Evolutionary conservation across 2,329 filamentous ascomycete genomes (phyloP).

Genomic region (Cercospora zeina): DNA sequence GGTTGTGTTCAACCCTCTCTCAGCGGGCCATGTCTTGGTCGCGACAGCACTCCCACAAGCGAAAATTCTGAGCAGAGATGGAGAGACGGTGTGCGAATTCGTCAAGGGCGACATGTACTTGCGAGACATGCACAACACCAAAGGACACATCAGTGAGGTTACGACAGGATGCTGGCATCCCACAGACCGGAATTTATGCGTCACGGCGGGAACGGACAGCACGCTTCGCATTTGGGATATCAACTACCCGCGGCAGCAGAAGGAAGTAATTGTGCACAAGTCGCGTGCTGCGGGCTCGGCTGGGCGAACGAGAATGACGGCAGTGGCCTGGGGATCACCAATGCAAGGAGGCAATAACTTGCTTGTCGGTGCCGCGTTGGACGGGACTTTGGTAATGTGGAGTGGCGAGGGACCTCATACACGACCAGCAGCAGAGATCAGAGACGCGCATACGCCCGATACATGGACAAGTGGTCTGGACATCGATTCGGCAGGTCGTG

Average conservation of each 20-base stretch:
- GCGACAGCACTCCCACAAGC: slow-evolving; percentile 87
- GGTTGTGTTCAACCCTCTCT: slow-evolving; percentile 79
- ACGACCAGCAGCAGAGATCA: slow-evolving; percentile 78
- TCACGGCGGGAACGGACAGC: slow-evolving; percentile 91
- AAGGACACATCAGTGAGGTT: slow-evolving; percentile 91
- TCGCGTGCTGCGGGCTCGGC: slow-evolving; percentile 84
- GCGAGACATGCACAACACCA: slow-evolving; percentile 95
- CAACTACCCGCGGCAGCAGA: slow-evolving; percentile 85
- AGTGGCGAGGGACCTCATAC: slow-evolving; percentile 82
- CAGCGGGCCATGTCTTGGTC: slow-evolving; percentile 78
- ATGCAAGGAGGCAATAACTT: slow-evolving; percentile 75
- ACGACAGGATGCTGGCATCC: slow-evolving; percentile 91
- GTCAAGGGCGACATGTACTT: slow-evolving; percentile 99
- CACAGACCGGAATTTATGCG: slow-evolving; percentile 76
- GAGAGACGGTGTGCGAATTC: slow-evolving; percentile 81
- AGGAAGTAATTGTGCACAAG: slow-evolving; percentile 93
- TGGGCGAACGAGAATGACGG: slow-evolving; percentile 89
- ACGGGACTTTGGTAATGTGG: slow-evolving; percentile 91
- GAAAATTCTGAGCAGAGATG: slow-evolving; percentile 85
- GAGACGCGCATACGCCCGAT: slow-evolving; percentile 75
- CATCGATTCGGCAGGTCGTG: slow-evolving; percentile 84
- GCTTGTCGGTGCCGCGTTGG: slow-evolving; percentile 78
- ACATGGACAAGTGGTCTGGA: slow-evolving; percentile 93
- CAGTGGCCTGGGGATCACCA: slow-evolving; percentile 80
- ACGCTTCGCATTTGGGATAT: slow-evolving; percentile 96